Percentiles rank a stretch among this genome's conserved stretches.
Evolutionary conservation across 768 basidiomycete genomes (phyloP).

Genomic region (Amanita pseudoporphyria): DNA sequence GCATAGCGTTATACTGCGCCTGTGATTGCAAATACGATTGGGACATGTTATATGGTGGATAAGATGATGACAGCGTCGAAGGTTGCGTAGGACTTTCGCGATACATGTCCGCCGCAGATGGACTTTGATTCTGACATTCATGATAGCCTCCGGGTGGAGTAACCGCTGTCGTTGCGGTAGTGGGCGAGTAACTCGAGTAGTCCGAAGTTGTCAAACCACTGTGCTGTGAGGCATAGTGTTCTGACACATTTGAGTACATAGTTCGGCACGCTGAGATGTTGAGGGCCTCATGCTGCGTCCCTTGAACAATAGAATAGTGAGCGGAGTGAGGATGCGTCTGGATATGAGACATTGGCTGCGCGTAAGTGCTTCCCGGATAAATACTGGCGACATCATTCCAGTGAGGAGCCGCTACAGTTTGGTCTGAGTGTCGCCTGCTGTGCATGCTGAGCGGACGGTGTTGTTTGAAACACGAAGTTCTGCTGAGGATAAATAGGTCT

Average conservation of each 20-base stretch:
- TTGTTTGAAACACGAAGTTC: background rate
- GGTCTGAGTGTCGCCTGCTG: background rate
- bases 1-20: conserved; percentile 14
- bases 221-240: background rate
- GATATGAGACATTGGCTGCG: background rate
- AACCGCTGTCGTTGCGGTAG: background rate
- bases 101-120: background rate
- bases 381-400: conserved; percentile 2
- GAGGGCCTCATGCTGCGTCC: background rate
- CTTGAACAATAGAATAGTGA: conserved; percentile 4
- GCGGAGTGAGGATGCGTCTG: background rate
- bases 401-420: background rate
- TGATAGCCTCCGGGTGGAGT: background rate
- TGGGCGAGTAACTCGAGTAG: background rate
- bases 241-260: background rate
- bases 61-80: background rate
- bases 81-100: background rate
- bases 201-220: background rate
- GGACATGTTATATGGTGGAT: conserved; percentile 19
- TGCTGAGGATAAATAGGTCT: conserved; percentile 3
- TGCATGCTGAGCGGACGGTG: background rate
- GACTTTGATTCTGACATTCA: background rate
- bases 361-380: background rate
- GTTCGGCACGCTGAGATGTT: background rate
- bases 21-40: conserved; percentile 25